Percentiles rank a stretch among this genome's conserved stretches.
These are phyloP conservation scores for Sodiomyces alkalinus DNA, from an alignment of 2,329 filamentous ascomycete genomes.

Conservation along the genomic window DNA sequence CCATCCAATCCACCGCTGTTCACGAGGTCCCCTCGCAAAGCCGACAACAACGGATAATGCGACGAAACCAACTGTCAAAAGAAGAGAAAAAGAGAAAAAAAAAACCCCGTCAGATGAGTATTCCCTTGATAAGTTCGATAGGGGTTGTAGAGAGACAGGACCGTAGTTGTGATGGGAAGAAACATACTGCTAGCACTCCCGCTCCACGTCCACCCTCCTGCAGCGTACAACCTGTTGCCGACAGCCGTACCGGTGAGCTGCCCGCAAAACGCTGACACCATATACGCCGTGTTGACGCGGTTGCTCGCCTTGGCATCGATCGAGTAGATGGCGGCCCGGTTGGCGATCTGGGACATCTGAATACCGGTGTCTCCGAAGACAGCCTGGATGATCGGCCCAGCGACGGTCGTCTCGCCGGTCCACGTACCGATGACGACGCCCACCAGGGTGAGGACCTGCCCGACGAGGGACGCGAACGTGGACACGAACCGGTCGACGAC, in stretches of 20 bases:
- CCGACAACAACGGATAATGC: conserved; percentile 6
- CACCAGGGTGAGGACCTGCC: conserved; percentile 38
- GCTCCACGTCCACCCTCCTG: conserved; percentile 34
- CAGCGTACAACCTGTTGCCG: conserved; percentile 35
- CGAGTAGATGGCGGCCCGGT: conserved; percentile 52
- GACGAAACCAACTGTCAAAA: conserved; percentile 6
- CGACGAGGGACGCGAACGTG: conserved; percentile 50
- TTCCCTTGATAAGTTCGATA: too few relatives aligned
- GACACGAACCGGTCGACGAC: conserved; percentile 59
- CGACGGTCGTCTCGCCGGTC: conserved; percentile 47
- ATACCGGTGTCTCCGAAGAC: conserved; percentile 54
- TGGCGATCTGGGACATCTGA: conserved; percentile 61
- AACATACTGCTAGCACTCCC: conserved; percentile 19
- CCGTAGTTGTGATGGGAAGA: too few relatives aligned
- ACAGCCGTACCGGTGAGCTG: conserved; percentile 57
- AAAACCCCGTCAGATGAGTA: too few relatives aligned
- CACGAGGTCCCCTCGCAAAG: conserved; percentile 6
- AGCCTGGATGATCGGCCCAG: conserved; percentile 59
- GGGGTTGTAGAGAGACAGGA: too few relatives aligned
- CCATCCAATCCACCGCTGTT: conserved; percentile 7
- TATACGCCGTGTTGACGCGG: conserved; percentile 68
- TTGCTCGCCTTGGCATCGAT: conserved; percentile 60
- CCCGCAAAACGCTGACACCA: conserved; percentile 60
- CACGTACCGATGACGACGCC: conserved; percentile 57
- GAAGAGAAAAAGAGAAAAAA: background rate